Conservation (phyloP, 2,329 filamentous ascomycete species). For the Metarhizium robertsii region DNA sequence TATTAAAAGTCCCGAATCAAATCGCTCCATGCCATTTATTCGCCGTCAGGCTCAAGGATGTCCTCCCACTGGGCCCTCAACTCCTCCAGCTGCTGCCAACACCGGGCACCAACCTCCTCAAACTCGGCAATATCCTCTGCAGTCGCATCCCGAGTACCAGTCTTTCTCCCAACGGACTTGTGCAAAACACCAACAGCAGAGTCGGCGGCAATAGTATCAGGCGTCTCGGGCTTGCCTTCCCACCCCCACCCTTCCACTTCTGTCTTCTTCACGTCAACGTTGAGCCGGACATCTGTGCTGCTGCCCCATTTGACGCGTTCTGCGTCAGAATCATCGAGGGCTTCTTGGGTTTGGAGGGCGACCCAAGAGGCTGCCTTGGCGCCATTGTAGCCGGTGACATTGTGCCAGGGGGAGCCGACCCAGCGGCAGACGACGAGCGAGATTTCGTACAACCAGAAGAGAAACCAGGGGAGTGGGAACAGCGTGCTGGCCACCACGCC, state of each 20-base stretch:
- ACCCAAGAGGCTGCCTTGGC: slow-evolving; percentile 72
- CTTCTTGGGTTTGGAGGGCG: slow-evolving; percentile 55
- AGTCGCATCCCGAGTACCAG: slow-evolving; percentile 48
- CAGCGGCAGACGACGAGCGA: slow-evolving; percentile 64
- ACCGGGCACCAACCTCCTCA: slow-evolving; percentile 47
- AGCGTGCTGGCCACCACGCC: slow-evolving; percentile 79
- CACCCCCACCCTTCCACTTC: slow-evolving; percentile 85
- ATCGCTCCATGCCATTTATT: slow-evolving; percentile 3
- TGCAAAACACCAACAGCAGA: slow-evolving; percentile 35
- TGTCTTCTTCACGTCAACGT: slow-evolving; percentile 59
- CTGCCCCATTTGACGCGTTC: slow-evolving; percentile 76
- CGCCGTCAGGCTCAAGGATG: slow-evolving; percentile 13
- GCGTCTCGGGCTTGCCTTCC: slow-evolving; percentile 45
- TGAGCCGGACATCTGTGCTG: slow-evolving; percentile 48
- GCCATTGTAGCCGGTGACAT: slow-evolving; percentile 64
- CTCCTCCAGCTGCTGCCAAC: slow-evolving; percentile 64
- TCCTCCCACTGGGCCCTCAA: slow-evolving; percentile 58
- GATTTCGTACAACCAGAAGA: slow-evolving; percentile 60
- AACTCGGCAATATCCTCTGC: slow-evolving; percentile 52
- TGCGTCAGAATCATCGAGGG: slow-evolving; percentile 46
- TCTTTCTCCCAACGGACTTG: slow-evolving; percentile 48
- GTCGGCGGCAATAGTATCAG: slow-evolving; percentile 32
- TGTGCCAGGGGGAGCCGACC: slow-evolving; percentile 84
- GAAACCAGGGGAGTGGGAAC: slow-evolving; percentile 60
- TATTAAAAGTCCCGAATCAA: neutral